Percentiles rank a stretch among this genome's conserved stretches.
These are phyloP conservation scores for Chlamydomonas urium DNA, from an alignment of 139 green algal genomes.

Conservation along the genomic window DNA sequence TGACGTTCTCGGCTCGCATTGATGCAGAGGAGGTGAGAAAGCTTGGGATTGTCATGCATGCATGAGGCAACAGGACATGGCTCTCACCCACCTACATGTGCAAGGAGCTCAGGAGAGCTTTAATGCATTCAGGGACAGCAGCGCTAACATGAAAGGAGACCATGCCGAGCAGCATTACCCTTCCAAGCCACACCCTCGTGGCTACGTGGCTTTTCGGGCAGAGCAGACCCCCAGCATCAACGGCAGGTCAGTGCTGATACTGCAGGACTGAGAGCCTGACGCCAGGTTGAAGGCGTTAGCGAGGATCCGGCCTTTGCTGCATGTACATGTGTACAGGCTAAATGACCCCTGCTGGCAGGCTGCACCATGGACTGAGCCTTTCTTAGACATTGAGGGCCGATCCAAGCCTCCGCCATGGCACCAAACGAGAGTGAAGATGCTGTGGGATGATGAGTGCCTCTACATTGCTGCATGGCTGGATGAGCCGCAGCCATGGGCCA, in stretches of 20 bases:
- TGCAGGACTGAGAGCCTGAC: not conserved
- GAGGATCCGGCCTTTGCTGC: not conserved
- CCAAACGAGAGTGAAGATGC: conserved; percentile 13
- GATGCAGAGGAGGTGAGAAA: too few relatives aligned
- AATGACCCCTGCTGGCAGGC: conserved; percentile 4
- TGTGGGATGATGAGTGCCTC: conserved; percentile 14
- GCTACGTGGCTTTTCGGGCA: not conserved
- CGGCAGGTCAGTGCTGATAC: not conserved
- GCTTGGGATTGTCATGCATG: too few relatives aligned
- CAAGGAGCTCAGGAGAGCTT: too few relatives aligned
- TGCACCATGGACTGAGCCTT: conserved; percentile 10
- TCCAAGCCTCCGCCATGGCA: not conserved
- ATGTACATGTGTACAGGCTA: not conserved
- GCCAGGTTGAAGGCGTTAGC: not conserved
- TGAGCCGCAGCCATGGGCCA: conserved; percentile 10
- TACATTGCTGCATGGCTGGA: conserved; percentile 15
- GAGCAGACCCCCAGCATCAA: not conserved
- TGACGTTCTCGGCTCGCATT: too few relatives aligned
- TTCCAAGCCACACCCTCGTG: not conserved
- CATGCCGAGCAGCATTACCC: not conserved
- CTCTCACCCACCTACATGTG: too few relatives aligned
- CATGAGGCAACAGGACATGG: too few relatives aligned
- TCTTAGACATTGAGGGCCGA: conserved; percentile 16
- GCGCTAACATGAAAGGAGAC: too few relatives aligned
- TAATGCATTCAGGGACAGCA: too few relatives aligned